Base-by-base conservation (phyloP, 2,329 filamentous ascomycete genomes). In the Penicillium sp. region DNA sequence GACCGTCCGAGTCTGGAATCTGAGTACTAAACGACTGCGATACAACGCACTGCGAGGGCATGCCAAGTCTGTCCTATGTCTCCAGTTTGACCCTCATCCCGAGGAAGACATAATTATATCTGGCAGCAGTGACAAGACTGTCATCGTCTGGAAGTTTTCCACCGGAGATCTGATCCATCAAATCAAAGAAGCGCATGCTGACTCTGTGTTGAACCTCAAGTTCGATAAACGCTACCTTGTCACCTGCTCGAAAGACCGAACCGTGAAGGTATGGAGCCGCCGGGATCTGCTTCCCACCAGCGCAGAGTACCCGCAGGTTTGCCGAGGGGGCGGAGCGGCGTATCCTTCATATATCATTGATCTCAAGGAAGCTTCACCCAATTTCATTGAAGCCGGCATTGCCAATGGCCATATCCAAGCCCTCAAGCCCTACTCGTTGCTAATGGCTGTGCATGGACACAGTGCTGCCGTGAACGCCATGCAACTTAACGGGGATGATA, bases 201-300 rank as follows among this genome's bases (percentile, higher is more conserved):
- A 99, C 72, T 96, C 93, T 0, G 92, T 99, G 0, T 79, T 99
- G 14, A 97, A 97, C 67, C 85, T 99, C 53, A 85, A 90, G 57
- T 99, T 97, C 62, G 92, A 97, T 68, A 88, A 90, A 61, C 85
- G 90, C 8, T 95, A 95, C 58, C 81, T 99, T 4, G 91, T 97
- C 11, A 99, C 94, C 0, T 97, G 94, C 67, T 97, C 93, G 45
- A 99, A 99, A 72, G 94, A 99, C 73, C 95, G 92, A 72, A 88
- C 88, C 0, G 96, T 99, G 79, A 97, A 97, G 73, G 87, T 99
- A 16, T 99, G 96, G 83, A 97, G 93, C 70, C 86, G 94, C 5
- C 81, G 79, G 16, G 79, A 85, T 16, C 77, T 96, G n/a, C 76
- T 70, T 42, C 73, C 74, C 3, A 69, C 72, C 27, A 75, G 79